These are phyloP conservation scores for Trichosporon sp. DNA, from an alignment of 1,284 basidiomycete genomes.

Conservation along the genomic window DNA sequence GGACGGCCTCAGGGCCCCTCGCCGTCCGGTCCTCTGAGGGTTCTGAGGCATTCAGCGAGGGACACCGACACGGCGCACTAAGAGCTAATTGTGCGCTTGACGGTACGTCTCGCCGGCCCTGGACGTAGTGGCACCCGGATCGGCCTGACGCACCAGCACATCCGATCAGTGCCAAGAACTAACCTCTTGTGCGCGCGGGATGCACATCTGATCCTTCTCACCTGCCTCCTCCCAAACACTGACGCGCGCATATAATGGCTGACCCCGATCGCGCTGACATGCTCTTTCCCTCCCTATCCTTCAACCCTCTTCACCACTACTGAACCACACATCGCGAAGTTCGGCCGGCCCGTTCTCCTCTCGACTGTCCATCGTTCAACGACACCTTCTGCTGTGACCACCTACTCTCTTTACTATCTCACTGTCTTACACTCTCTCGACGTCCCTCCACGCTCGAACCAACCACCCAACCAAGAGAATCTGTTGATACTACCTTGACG, in stretches of 20 bases:
- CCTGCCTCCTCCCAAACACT: not conserved
- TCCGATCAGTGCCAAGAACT: not conserved
- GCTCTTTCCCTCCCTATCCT: not conserved
- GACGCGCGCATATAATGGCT: not conserved
- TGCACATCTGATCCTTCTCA: not conserved
- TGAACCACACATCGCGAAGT: not conserved
- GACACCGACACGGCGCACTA: not conserved
- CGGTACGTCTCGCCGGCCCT: not conserved
- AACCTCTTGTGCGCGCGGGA: not conserved
- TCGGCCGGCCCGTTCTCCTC: not conserved
- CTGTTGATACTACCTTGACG: not conserved
- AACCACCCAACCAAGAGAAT: not conserved
- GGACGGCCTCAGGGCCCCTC: not conserved
- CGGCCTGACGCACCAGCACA: not conserved
- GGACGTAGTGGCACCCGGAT: not conserved
- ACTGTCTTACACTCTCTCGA: not conserved
- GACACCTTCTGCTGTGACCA: not conserved
- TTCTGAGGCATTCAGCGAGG: not conserved
- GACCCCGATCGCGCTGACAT: not conserved
- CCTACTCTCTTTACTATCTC: slow-evolving; percentile 5
- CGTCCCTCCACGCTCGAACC: not conserved
- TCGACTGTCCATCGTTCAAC: not conserved
- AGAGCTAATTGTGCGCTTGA: not conserved
- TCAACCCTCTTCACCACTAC: not conserved
- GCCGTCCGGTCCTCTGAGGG: no score